phyloP scores from a whole-genome alignment of 2,329 filamentous ascomycete genomes.

The Neopestalotiopsis rosae region DNA sequence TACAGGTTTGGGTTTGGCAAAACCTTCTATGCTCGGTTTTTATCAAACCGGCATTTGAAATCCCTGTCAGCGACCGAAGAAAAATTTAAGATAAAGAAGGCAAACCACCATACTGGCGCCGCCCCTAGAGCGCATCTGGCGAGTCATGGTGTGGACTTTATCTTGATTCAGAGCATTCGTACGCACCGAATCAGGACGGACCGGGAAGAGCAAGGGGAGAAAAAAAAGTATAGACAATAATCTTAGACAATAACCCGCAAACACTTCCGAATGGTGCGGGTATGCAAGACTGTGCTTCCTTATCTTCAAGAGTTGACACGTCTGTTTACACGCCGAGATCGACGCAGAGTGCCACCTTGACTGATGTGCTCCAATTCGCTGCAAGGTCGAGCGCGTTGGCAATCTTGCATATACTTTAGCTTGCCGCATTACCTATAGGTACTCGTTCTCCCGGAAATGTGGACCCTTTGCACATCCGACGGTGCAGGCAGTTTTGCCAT shows the following conservation, averaged over 20 bases:
- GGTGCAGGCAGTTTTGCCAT: background rate
- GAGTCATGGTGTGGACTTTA: background rate
- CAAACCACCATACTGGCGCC: background rate
- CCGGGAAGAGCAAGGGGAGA: background rate
- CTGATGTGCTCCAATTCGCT: conserved; percentile 10
- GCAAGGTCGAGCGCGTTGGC: background rate
- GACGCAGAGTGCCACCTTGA: background rate
- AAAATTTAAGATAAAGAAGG: too few species aligned
- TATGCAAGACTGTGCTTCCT: background rate
- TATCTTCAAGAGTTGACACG: conserved; percentile 7
- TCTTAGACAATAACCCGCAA: background rate
- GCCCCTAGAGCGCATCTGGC: background rate
- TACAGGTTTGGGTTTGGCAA: too few species aligned
- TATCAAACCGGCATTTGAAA: too few species aligned
- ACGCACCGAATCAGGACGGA: background rate
- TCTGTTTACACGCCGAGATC: background rate
- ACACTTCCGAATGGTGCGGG: background rate
- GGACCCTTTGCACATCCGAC: background rate
- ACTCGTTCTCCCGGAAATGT: background rate
- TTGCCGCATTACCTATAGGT: background rate
- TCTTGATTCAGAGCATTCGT: background rate
- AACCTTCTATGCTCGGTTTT: too few species aligned
- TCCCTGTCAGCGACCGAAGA: too few species aligned
- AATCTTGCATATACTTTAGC: background rate
- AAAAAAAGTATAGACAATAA: background rate